These are phyloP conservation scores for Citrus medica DNA, from an alignment of 345 rosid genomes.

Conservation along the genomic window DNA sequence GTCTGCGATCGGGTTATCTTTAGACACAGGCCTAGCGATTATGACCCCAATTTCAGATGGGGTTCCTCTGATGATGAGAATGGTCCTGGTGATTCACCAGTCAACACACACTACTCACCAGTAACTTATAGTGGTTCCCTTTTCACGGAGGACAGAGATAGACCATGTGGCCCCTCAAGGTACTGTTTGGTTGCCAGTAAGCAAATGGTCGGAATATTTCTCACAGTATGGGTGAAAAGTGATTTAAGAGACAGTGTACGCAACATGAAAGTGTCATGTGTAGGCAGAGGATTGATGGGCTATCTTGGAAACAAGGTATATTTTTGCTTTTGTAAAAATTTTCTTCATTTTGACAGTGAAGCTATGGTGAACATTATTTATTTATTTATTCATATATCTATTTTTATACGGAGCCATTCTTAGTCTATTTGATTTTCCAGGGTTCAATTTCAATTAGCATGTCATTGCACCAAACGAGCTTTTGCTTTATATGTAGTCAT, in stretches of 20 bases:
- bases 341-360: constrained; percentile 11
- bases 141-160: constrained; percentile 52
- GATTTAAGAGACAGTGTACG: constrained; percentile 67
- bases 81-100: constrained; percentile 60
- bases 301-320: constrained; percentile 97
- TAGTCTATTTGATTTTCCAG: constrained; percentile 41
- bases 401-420: constrained; percentile 3
- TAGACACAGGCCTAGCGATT: constrained; percentile 59
- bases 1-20: constrained; percentile 74
- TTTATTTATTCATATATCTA: background rate
- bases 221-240: constrained; percentile 89
- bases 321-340: constrained; percentile 6
- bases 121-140: constrained; percentile 43
- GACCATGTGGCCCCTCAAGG: constrained; percentile 46
- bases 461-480: constrained; percentile 91
- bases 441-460: constrained; percentile 97
- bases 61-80: constrained; percentile 86
- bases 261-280: constrained; percentile 92
- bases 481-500: constrained; percentile 97
- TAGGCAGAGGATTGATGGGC: constrained; percentile 99
- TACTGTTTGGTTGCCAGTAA: constrained; percentile 92
- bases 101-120: constrained; percentile 39
- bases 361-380: constrained; percentile 2
- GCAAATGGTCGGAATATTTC: constrained; percentile 97
- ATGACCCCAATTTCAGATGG: constrained; percentile 61